A percentile compares a stretch with the other conserved stretches of the same genome.
Conservation (phyloP, 768 basidiomycete genomes). For the Lentinula sp. region DNA sequence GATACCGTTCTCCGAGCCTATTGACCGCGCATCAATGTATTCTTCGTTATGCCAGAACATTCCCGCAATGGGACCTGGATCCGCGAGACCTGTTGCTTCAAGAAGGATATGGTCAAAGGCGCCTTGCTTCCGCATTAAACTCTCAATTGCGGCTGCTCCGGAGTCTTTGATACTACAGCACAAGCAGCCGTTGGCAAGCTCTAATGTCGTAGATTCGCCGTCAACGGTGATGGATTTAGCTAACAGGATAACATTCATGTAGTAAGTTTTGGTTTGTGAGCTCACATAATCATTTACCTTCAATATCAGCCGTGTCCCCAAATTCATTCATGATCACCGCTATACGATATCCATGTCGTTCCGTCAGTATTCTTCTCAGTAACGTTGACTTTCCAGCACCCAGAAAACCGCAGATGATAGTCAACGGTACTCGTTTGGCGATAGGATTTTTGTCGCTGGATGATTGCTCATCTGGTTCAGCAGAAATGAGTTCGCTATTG, state of each 20-base stretch:
- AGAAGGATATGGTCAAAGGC: slow-evolving; percentile 93
- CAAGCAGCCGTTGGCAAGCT: slow-evolving; percentile 94
- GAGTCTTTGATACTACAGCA: slow-evolving; percentile 97
- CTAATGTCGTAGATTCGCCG: slow-evolving; percentile 64
- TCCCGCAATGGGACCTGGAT: slow-evolving; percentile 88
- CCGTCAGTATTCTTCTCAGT: slow-evolving; percentile 85
- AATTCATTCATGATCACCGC: slow-evolving; percentile 99
- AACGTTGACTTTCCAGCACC: slow-evolving; percentile 94
- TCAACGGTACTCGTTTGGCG: slow-evolving; percentile 62
- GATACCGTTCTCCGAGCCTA: slow-evolving; percentile 64
- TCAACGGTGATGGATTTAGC: slow-evolving; percentile 81
- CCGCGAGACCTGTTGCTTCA: slow-evolving; percentile 94
- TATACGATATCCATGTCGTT: slow-evolving; percentile 90
- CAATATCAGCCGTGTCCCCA: slow-evolving; percentile 69
- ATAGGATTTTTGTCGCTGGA: background rate
- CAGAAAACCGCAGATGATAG: slow-evolving; percentile 92
- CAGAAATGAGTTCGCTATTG: slow-evolving; percentile 14
- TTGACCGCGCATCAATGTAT: slow-evolving; percentile 33
- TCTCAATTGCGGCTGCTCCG: slow-evolving; percentile 91
- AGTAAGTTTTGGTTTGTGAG: background rate
- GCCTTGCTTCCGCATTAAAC: slow-evolving; percentile 80
- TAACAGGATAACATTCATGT: slow-evolving; percentile 21
- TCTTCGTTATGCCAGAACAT: slow-evolving; percentile 89
- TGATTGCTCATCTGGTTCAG: slow-evolving; percentile 13
- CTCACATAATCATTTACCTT: slow-evolving; percentile 32